These are phyloP conservation scores for Penicillium manginii DNA, from an alignment of 495 filamentous ascomycete genomes.

Conservation along the genomic window DNA sequence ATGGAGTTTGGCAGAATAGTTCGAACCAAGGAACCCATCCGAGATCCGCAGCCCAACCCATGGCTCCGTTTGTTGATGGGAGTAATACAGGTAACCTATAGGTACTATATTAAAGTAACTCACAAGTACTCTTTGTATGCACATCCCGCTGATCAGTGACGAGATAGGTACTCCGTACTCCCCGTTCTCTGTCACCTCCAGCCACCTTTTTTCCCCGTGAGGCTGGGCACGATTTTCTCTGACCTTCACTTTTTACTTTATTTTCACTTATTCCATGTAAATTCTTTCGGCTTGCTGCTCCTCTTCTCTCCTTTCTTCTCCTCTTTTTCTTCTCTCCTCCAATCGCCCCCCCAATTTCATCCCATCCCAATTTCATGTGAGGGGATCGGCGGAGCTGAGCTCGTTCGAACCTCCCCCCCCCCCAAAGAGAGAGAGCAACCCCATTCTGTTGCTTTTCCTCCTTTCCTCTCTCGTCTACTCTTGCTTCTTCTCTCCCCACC, in stretches of 20 bases:
- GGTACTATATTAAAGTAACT: background rate
- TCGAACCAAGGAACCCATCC: constrained; percentile 21
- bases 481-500: constrained; percentile 19
- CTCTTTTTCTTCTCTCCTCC: constrained; percentile 15
- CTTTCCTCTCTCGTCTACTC: constrained; percentile 12
- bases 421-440: constrained; percentile 24
- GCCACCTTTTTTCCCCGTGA: constrained; percentile 14
- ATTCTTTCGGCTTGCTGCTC: constrained; percentile 11
- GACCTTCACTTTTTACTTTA: background rate
- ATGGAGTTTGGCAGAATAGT: too few species aligned
- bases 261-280: background rate
- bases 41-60: constrained; percentile 16
- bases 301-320: constrained; percentile 14
- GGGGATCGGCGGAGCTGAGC: constrained; percentile 30
- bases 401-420: constrained; percentile 14
- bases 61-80: constrained; percentile 14
- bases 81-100: background rate
- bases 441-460: constrained; percentile 21
- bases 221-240: constrained; percentile 13
- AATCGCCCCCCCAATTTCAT: constrained; percentile 1
- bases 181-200: background rate
- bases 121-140: background rate
- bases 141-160: background rate
- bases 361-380: constrained; percentile 22
- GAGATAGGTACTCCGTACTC: background rate